Base-by-base conservation (phyloP, 768 basidiomycete species). In the Harrya chromipes region DNA sequence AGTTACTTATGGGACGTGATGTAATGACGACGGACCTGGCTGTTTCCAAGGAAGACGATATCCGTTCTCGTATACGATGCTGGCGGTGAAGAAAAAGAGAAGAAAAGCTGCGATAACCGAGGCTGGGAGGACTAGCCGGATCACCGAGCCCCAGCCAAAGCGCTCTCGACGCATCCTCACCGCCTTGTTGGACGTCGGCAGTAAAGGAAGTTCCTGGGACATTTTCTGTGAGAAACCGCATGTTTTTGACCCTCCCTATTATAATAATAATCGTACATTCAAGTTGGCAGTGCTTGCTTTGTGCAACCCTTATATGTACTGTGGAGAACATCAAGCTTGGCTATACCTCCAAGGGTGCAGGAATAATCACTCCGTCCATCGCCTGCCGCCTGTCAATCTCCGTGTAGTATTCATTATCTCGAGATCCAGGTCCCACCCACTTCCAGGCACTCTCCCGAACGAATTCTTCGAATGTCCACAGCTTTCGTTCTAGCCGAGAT, bases 381-480 rank as follows among this genome's bases (percentile, higher is more conserved):
- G 66, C 72, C 27, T 70, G 67, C 48, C 73, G 67, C 49, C 71
- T 67, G 58, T 84, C 85, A 5, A 84, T 77, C 49, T 81, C 78
- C n/a, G 57, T 66, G 49, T 76, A 80, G 47, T 80, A 74, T 17
- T 59, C 50, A 4, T 74, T 72, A 4, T 59, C 52, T 19, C 60
- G 50, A 17, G 70, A 67, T 6, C 58, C 68, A 9, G 62, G 53
- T 1, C 80, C 81, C 34, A 86, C 76, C 92, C 93, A 94, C 49
- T 85, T 85, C 76, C 81, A 81, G 2, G 88, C 84, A 55, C 82
- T 87, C 26, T 87, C 78, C 59, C 70, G 68, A 26, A 95, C 75
- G 60, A 97, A 97, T 4, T 83, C 79, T n/a, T 83, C 81, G 60
- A 86, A 94, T 0, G 82, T 78, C 94, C 94, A 98, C 4, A 89